Evolutionary conservation across 352 stramenopile species (phyloP), one percentile per base, ranked within the genome.

Genomic region (Phytophthora kernoviae): DNA sequence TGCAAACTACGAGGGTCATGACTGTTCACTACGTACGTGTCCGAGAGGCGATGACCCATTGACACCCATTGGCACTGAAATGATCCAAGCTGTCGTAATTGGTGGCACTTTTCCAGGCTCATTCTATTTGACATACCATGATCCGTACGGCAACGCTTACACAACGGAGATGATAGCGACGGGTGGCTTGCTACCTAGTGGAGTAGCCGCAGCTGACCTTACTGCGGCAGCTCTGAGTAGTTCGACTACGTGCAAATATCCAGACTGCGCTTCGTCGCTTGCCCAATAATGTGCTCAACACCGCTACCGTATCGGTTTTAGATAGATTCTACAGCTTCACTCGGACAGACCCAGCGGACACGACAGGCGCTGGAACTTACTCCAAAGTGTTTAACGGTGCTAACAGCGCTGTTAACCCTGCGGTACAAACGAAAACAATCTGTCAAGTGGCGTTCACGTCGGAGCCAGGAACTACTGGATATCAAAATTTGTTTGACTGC

Each of bases 231-330:
- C 12, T 10, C 2, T 5, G 1, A 11, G 22, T 1, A 26, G 41
- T 11, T 41, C 27, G 1, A 57, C 34, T 1, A 76, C 61, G 82
- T 41, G 32, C 15, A 0, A 63, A 56, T 6, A 76, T 91, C 17
- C 24, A 90, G 42, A 66, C 5, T 0, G 81, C 72, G 4, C 54
- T 93, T 0, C 58, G 42, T 6, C 65, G 54, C 0, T 54, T 93
- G 0, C 84, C 84, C 0, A 91, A 93, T 62, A 88, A 90, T 18
- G 81, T 80, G 5, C 56, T 93, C 18, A 91, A 89, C 68, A 69
- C 22, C 0, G 73, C 87, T 12, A 53, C 24, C 0, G 80, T 89
- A 0, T 18, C 22, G 0, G 9, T 9, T 2, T 14, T 30, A 0
- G 32, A 14, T 0, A 21, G 9, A 2, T 70, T 73, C 43, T 57